These are phyloP conservation scores for Musa balbisiana DNA, from an alignment of 202 grass and related monocot species.

Conservation along the genomic window DNA sequence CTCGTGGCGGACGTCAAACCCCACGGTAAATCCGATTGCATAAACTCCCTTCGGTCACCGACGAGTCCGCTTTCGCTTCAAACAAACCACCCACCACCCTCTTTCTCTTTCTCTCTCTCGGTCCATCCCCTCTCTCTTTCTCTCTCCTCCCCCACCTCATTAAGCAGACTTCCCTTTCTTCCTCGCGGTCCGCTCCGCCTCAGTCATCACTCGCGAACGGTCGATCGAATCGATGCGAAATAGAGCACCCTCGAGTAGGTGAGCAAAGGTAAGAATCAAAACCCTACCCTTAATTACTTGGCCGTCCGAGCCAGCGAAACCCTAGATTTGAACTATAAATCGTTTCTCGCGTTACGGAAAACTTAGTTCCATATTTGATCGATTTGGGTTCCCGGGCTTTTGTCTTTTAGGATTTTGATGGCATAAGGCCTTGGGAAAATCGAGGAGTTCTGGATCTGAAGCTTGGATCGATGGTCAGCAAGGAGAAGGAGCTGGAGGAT, in stretches of 20 bases:
- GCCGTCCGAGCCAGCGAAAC: not conserved
- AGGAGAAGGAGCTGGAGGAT: constrained; percentile 23
- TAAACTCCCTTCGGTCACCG: not conserved
- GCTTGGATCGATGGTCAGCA: not conserved
- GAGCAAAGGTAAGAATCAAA: not conserved
- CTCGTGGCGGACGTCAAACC: not conserved
- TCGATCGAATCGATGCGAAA: not conserved
- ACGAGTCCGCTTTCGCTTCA: not conserved
- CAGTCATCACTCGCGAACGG: not conserved
- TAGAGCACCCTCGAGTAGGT: not conserved
- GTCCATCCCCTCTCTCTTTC: not conserved
- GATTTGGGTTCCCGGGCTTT: not conserved
- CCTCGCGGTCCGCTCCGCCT: not conserved
- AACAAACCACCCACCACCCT: not conserved
- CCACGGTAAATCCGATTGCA: constrained; percentile 4
- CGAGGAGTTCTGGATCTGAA: not conserved
- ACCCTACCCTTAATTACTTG: not conserved
- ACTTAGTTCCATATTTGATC: not conserved
- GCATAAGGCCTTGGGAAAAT: not conserved
- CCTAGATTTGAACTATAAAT: not conserved
- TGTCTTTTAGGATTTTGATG: not conserved
- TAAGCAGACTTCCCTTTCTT: not conserved
- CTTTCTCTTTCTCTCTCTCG: not conserved
- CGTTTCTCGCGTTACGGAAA: too few relatives aligned
- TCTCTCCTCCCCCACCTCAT: not conserved